Conservation (phyloP, 164 flowering plant genomes). For the Magnolia sinica region DNA sequence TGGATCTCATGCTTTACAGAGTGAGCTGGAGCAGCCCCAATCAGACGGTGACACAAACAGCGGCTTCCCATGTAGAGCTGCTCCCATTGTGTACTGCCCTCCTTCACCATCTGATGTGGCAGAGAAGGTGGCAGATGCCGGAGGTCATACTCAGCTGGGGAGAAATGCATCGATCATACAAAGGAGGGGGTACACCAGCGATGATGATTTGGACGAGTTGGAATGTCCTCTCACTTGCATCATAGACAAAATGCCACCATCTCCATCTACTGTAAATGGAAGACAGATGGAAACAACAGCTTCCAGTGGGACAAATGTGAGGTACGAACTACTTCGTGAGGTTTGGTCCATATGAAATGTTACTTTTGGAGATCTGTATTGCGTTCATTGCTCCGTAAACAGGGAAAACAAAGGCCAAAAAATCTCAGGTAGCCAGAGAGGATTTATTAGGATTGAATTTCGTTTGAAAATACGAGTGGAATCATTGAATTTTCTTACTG, state of each 20-base stretch:
- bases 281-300: constrained; percentile 14
- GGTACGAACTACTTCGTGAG: constrained; percentile 82
- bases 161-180: constrained; percentile 68
- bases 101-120: constrained; percentile 60
- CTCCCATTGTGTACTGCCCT: constrained; percentile 58
- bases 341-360: constrained; percentile 51
- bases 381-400: neutral
- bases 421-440: too few species aligned
- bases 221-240: constrained; percentile 61
- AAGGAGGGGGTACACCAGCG: constrained; percentile 89
- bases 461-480: too few species aligned
- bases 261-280: constrained; percentile 31
- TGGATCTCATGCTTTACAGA: constrained; percentile 29
- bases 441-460: too few species aligned
- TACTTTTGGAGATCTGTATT: neutral
- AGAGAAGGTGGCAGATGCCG: constrained; percentile 69
- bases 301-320: constrained; percentile 29
- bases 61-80: constrained; percentile 74
- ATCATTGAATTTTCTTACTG: too few species aligned
- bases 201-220: constrained; percentile 89
- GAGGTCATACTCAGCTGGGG: constrained; percentile 39
- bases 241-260: constrained; percentile 41
- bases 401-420: neutral
- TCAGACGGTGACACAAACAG: constrained; percentile 46
- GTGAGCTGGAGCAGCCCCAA: constrained; percentile 50